phyloP scores from a whole-genome alignment of 108 stramenopile species.

The Skeletonema costatum region DNA sequence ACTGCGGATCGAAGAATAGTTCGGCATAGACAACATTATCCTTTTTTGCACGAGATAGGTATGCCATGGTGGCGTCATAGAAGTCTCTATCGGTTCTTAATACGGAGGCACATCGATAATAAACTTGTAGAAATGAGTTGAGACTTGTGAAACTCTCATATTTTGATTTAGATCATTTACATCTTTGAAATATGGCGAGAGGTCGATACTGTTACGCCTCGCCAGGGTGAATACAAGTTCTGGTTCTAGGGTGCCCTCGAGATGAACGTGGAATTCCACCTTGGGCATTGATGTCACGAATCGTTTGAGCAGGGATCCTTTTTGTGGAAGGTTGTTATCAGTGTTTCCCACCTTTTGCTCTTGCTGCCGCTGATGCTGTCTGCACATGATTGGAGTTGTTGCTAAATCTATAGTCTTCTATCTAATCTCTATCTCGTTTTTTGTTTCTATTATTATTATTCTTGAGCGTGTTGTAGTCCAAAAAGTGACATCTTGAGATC shows the following conservation, averaged over 20 bases:
- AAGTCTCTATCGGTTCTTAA: constrained; percentile 39
- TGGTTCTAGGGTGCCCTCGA: constrained; percentile 57
- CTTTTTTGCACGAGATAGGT: constrained; percentile 22
- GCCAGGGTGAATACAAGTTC: constrained; percentile 36
- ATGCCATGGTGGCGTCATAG: constrained; percentile 46
- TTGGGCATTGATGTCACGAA: constrained; percentile 28
- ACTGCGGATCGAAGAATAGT: constrained; percentile 56
- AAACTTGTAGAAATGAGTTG: constrained; percentile 42
- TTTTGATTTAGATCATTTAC: neutral
- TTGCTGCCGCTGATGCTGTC: too few relatives aligned
- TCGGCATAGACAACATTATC: constrained; percentile 47
- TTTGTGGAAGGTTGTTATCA: too few relatives aligned
- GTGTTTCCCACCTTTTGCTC: too few relatives aligned
- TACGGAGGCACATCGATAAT: constrained; percentile 40
- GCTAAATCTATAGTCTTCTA: too few relatives aligned
- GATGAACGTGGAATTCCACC: constrained; percentile 49
- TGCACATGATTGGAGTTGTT: too few relatives aligned
- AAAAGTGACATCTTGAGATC: too few relatives aligned
- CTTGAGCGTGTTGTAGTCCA: too few relatives aligned
- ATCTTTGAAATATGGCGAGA: neutral
- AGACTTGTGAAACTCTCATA: constrained; percentile 45
- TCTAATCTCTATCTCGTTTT: too few relatives aligned
- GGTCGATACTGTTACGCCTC: constrained; percentile 27
- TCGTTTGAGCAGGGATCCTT: neutral
- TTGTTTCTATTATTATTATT: too few relatives aligned